phyloP scores from a whole-genome alignment of 129 eudicot species.

The Flaveria sonorensis region DNA sequence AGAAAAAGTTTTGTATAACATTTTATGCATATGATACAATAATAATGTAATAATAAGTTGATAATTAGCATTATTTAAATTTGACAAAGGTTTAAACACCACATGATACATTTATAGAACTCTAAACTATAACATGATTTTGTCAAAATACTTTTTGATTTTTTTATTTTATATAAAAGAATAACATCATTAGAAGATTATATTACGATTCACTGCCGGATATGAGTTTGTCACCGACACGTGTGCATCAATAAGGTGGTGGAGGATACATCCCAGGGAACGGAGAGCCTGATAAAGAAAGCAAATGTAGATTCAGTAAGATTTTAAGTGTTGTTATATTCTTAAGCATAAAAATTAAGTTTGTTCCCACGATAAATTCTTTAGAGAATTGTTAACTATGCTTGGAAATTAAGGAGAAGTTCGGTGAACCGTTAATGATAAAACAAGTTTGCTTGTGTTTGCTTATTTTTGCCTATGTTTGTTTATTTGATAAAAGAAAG shows the following conservation, averaged over 20 bases:
- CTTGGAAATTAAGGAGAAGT: no score
- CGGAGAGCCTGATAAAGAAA: slow-evolving; percentile 25
- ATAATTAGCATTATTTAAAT: no score
- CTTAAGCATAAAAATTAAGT: no score
- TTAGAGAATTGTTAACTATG: no score
- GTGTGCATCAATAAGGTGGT: slow-evolving; percentile 57
- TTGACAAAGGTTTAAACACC: not conserved
- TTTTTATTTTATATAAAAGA: not conserved
- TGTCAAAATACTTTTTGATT: not conserved
- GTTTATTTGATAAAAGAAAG: no score
- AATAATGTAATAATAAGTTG: no score
- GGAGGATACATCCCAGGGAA: slow-evolving; percentile 60
- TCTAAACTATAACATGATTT: not conserved
- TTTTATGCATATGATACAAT: no score
- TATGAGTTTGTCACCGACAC: not conserved
- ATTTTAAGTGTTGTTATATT: not conserved
- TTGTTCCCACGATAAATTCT: not conserved
- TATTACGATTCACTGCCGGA: not conserved
- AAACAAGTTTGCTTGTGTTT: no score
- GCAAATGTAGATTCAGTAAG: slow-evolving; percentile 2
- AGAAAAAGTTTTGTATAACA: no score
- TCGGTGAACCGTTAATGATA: no score
- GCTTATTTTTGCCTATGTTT: no score
- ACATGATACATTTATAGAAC: slow-evolving; percentile 3
- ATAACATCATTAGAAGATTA: not conserved